Evolutionary conservation across 2,329 filamentous ascomycete genomes (phyloP).

Genomic region (Septoria linicola): DNA sequence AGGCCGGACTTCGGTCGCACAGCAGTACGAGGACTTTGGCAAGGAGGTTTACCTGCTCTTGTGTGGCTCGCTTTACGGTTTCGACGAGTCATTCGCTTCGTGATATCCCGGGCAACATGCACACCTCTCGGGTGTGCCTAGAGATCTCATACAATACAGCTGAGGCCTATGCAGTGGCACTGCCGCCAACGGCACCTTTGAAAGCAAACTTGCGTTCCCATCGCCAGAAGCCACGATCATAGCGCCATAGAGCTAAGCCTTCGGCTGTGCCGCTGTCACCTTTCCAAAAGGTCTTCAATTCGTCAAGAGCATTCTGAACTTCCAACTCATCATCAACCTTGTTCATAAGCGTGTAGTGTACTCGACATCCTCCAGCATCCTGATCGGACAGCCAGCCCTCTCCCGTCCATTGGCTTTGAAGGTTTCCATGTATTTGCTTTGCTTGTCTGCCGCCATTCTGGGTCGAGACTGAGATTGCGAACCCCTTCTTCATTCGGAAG

Average conservation of each 20-base stretch:
- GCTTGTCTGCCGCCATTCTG: conserved; percentile 33
- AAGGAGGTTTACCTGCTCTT: conserved; percentile 19
- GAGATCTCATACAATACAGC: too few species aligned
- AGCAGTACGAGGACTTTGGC: conserved; percentile 18
- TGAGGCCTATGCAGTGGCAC: too few species aligned
- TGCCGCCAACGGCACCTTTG: neutral
- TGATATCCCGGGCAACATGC: too few species aligned
- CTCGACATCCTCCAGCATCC: conserved; percentile 42
- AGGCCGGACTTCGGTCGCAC: conserved; percentile 5
- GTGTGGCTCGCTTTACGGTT: conserved; percentile 18
- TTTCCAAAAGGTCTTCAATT: conserved; percentile 38
- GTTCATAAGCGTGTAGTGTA: conserved; percentile 51
- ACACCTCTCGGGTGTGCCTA: too few species aligned
- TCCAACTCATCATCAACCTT: conserved; percentile 45
- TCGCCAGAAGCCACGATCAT: conserved; percentile 45
- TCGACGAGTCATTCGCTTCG: neutral
- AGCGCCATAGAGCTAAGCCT: conserved; percentile 45
- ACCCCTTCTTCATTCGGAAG: conserved; percentile 44
- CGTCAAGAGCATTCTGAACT: conserved; percentile 40
- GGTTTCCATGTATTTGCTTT: conserved; percentile 38
- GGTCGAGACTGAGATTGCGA: conserved; percentile 42
- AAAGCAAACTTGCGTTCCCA: conserved; percentile 42
- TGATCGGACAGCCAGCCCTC: conserved; percentile 45
- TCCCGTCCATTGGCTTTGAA: conserved; percentile 40
- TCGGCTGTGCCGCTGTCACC: conserved; percentile 38